These are phyloP conservation scores for Verticillium longisporum DNA, from an alignment of 2,329 filamentous ascomycete species.

Conservation along the genomic window DNA sequence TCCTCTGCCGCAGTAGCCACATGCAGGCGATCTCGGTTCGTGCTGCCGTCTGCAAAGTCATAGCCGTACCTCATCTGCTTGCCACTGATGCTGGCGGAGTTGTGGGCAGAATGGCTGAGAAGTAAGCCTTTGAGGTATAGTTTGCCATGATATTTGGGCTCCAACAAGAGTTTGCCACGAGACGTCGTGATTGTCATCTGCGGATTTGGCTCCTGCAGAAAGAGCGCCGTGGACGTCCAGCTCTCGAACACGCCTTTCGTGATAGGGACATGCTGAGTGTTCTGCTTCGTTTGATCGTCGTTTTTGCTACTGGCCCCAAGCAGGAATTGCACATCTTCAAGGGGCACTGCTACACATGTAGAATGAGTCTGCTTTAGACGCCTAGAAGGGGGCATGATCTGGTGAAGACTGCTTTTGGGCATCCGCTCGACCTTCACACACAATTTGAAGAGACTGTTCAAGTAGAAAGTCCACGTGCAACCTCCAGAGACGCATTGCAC, in stretches of 20 bases:
- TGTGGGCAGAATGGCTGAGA: neutral
- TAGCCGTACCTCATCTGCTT: neutral
- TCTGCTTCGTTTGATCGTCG: neutral
- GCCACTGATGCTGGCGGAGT: neutral
- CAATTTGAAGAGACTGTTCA: slow-evolving; percentile 5
- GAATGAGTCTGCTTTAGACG: too few relatives aligned
- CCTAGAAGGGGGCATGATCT: neutral
- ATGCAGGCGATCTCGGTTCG: neutral
- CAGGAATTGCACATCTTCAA: neutral
- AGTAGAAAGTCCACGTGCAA: slow-evolving; percentile 22
- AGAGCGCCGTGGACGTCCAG: neutral
- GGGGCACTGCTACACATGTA: neutral
- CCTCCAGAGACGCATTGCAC: slow-evolving; percentile 17
- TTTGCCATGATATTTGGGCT: neutral
- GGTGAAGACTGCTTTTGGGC: neutral
- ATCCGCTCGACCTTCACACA: neutral
- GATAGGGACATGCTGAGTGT: neutral
- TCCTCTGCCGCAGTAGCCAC: neutral
- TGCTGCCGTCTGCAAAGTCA: neutral
- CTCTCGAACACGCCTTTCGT: neutral
- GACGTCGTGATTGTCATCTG: neutral
- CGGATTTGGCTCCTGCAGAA: neutral
- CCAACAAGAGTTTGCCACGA: neutral
- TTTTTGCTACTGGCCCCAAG: neutral
- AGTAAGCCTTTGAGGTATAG: neutral